Evolutionary conservation across 2,329 filamentous ascomycete genomes (phyloP), one percentile per base, ranked within the genome.

Genomic region (Coniella lustricola): DNA sequence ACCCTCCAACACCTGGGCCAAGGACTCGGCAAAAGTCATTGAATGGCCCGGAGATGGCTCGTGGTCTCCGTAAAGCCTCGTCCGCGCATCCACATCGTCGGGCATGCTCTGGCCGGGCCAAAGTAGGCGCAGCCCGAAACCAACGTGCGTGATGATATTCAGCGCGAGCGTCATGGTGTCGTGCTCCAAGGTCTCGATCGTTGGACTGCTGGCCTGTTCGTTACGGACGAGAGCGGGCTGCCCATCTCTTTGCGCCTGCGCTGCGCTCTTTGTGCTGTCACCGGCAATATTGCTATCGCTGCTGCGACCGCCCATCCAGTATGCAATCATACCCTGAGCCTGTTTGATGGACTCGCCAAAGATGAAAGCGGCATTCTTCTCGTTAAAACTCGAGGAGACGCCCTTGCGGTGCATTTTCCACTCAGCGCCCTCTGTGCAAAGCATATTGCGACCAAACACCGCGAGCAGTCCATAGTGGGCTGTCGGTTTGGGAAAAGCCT

Each of bases 341-440:
- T 90, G 85, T 49, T 71, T 67, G 48, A 84, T 66, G 17, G 76
- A 73, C 63, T 85, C 81, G 35, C 64, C 65, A 64, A 81, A 86
- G 7, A 84, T 81, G 31, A 82, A 61, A 18, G 73, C 70, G 49
- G 87, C 83, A 62, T 88, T 90, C 66, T 76, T 81, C 67, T 91
- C 87, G 49, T 84, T 87, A 64, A 91, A 90, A 3, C 79, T 79
- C 0, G 85, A 80, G 22, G 82, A 78, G 1, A 81, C 84, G 37
- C 82, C 75, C 65, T 85, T 88, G 53, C 86, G 77, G 62, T 91
- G 86, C 64, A 78, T 74, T 29, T 81, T 81, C 87, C 85, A 91
- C 22, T 76, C 65, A 1, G 70, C 61, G 1, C 85, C 85, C 62
- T 90, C 86, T 2, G 82, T 81, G 0, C 79, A 80, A 18, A 90